These are phyloP conservation scores for Senecio squalidus DNA, from an alignment of 140 eudicot species.

Conservation along the genomic window DNA sequence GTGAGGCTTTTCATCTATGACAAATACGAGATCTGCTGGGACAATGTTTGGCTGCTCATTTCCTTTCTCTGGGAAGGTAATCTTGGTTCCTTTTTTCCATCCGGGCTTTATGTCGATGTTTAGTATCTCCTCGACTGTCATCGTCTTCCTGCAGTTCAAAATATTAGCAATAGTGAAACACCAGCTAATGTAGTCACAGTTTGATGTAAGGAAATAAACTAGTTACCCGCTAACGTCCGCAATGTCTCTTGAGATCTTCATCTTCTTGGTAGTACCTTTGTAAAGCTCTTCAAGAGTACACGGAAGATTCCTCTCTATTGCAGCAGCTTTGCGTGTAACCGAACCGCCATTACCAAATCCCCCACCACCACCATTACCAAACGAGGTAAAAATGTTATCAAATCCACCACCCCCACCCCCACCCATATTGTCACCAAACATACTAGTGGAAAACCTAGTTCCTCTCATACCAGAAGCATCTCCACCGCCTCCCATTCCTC, in stretches of 20 bases:
- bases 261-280: constrained; percentile 70
- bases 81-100: constrained; percentile 80
- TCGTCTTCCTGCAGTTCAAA: constrained; percentile 36
- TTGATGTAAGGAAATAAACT: background rate
- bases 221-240: constrained; percentile 62
- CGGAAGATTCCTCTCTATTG: constrained; percentile 54
- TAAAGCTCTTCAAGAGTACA: constrained; percentile 69
- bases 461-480: constrained; percentile 40
- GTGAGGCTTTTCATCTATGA: constrained; percentile 76
- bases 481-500: constrained; percentile 32
- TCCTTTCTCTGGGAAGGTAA: constrained; percentile 74
- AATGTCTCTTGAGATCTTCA: constrained; percentile 79
- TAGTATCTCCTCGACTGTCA: constrained; percentile 53
- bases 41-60: constrained; percentile 51
- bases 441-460: constrained; percentile 30
- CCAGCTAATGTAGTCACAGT: background rate
- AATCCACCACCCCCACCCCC: constrained; percentile 23
- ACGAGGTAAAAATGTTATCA: constrained; percentile 26
- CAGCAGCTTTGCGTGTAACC: constrained; percentile 40
- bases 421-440: constrained; percentile 34
- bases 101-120: constrained; percentile 69
- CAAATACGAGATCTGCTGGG: constrained; percentile 53
- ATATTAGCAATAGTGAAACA: background rate
- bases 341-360: constrained; percentile 17
- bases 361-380: constrained; percentile 23